These are phyloP conservation scores for Malus asiatica DNA, from an alignment of 306 rosid species.

Conservation along the genomic window DNA sequence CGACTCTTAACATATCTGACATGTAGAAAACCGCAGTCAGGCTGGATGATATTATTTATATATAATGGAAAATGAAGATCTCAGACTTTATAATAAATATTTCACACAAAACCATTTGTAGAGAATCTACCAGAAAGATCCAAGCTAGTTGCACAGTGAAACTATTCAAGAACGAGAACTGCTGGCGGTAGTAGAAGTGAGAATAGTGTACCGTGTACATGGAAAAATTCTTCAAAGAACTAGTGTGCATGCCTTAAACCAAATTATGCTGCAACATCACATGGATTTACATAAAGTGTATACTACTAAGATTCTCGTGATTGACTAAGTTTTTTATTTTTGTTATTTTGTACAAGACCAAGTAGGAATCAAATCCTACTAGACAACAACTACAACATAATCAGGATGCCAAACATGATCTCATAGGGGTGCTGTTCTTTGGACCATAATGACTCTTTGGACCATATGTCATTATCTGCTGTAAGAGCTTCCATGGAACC, in stretches of 20 bases:
- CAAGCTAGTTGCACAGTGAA: not conserved
- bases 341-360: not conserved
- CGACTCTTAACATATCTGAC: conserved; percentile 91
- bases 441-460: not conserved
- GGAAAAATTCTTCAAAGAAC: not conserved
- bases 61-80: not conserved
- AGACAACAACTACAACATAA: not conserved
- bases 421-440: not conserved
- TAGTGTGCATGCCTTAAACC: not conserved
- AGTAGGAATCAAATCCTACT: not conserved
- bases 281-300: not conserved
- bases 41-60: not conserved
- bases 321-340: not conserved
- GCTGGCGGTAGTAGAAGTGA: not conserved
- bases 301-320: not conserved
- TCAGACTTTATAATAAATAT: not conserved
- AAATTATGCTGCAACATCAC: not conserved
- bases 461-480: not conserved
- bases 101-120: not conserved
- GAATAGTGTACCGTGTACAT: not conserved
- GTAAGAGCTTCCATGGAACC: not conserved
- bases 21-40: conserved; percentile 3
- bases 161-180: not conserved
- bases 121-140: not conserved
- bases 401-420: not conserved